phyloP scores from a whole-genome alignment of 495 filamentous ascomycete species.

The Podospora tetraspora region DNA sequence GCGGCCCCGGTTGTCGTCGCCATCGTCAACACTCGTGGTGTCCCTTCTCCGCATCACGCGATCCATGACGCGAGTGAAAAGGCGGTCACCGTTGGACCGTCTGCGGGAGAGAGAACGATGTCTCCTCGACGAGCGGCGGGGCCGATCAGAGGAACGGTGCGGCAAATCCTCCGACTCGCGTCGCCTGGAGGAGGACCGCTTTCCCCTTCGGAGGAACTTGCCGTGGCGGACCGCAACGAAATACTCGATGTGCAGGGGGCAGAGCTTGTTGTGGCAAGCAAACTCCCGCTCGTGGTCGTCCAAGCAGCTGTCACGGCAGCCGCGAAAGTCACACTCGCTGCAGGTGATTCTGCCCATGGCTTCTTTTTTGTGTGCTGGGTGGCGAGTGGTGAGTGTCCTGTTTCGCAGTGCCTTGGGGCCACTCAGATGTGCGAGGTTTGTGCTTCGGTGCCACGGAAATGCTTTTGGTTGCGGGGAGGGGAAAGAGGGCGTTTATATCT shows the following conservation, averaged over 20 bases:
- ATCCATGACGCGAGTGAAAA: background rate
- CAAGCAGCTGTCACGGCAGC: slow-evolving; percentile 6
- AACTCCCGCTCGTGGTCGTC: background rate
- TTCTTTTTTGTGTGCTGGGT: background rate
- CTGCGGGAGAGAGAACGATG: background rate
- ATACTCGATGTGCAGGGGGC: background rate
- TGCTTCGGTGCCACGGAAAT: background rate
- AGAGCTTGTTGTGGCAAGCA: slow-evolving; percentile 5
- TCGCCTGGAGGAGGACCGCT: no score
- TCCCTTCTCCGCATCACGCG: background rate
- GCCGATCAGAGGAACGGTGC: background rate
- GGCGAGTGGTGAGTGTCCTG: background rate
- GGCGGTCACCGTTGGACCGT: background rate
- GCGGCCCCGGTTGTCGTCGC: background rate
- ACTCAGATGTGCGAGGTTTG: background rate
- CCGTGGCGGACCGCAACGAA: background rate
- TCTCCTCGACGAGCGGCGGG: background rate
- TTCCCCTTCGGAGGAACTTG: background rate
- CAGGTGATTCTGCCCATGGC: slow-evolving; percentile 2
- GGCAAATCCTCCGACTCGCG: background rate
- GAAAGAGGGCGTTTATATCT: background rate
- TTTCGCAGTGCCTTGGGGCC: background rate
- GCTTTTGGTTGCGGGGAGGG: background rate
- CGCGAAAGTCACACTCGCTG: background rate
- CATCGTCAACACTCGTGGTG: background rate